phyloP scores from a whole-genome alignment of 2,329 filamentous ascomycete species.

The Fusarium falciforme region DNA sequence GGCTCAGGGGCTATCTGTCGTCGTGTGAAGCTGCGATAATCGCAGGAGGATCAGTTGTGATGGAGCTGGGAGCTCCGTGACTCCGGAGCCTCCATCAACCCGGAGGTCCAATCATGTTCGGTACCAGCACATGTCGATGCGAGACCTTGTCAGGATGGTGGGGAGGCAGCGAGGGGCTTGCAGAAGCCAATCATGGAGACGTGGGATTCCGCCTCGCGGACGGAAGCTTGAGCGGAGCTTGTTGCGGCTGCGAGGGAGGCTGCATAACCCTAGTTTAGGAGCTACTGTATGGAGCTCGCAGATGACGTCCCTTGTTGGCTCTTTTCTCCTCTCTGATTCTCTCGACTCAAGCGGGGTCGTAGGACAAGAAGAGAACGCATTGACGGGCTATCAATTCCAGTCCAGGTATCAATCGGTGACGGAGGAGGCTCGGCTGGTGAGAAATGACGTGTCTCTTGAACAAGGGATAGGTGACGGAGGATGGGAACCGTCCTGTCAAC shows the following conservation, averaged over 20 bases:
- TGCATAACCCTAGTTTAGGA: slow-evolving; percentile 16
- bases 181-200: slow-evolving; percentile 31
- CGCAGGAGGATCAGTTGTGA: slow-evolving; percentile 26
- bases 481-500: slow-evolving; percentile 12
- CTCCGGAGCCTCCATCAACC: slow-evolving; percentile 44
- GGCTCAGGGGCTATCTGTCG: slow-evolving; percentile 15
- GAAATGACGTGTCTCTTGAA: slow-evolving; percentile 37
- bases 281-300: slow-evolving; percentile 13
- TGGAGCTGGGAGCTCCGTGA: slow-evolving; percentile 39
- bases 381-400: slow-evolving; percentile 34
- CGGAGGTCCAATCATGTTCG: slow-evolving; percentile 44
- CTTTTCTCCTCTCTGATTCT: slow-evolving; percentile 27
- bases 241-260: slow-evolving; percentile 18
- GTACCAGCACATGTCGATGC: slow-evolving; percentile 38
- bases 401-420: slow-evolving; percentile 35
- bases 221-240: slow-evolving; percentile 20
- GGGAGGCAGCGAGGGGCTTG: slow-evolving; percentile 29
- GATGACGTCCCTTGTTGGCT: slow-evolving; percentile 36
- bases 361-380: slow-evolving; percentile 7
- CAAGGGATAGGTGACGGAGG: slow-evolving; percentile 25
- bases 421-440: slow-evolving; percentile 30
- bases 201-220: slow-evolving; percentile 25
- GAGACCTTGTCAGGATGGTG: slow-evolving; percentile 27
- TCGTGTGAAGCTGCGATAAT: slow-evolving; percentile 29
- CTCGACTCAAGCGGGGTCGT: not conserved